Percentiles rank a stretch among this genome's conserved stretches.
Evolutionary conservation across 345 rosid species (phyloP).

Genomic region (Lumnitzera racemosa): DNA sequence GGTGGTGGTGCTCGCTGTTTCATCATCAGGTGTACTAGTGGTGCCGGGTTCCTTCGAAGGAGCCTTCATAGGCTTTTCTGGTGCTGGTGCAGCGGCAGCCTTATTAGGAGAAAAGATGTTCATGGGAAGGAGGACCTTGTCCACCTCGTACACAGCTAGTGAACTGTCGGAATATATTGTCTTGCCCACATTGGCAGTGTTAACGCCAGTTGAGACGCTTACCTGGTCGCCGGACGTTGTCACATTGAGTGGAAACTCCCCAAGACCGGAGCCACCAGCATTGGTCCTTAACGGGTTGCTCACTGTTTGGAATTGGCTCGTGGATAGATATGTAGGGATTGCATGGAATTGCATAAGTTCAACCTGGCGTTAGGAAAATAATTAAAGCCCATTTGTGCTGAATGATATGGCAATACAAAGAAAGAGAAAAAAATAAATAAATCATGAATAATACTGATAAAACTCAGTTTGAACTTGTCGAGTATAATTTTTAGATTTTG

Average conservation of each 20-base stretch:
- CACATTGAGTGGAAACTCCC: slow-evolving; percentile 22
- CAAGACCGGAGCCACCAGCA: slow-evolving; percentile 18
- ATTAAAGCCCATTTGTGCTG: no score
- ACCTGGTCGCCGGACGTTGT: slow-evolving; percentile 13
- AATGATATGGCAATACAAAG: no score
- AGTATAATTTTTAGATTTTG: no score
- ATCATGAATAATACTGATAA: no score
- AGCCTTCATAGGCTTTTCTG: neutral
- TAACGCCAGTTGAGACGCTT: slow-evolving; percentile 16
- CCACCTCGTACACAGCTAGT: slow-evolving; percentile 27
- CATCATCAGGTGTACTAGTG: neutral
- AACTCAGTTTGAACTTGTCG: no score
- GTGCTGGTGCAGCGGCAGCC: slow-evolving; percentile 11
- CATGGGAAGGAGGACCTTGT: slow-evolving; percentile 23
- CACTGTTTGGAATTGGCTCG: slow-evolving; percentile 21
- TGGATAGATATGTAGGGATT: slow-evolving; percentile 11
- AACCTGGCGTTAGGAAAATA: no score
- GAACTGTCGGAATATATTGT: slow-evolving; percentile 16
- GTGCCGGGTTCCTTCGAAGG: neutral
- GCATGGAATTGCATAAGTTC: slow-evolving; percentile 17
- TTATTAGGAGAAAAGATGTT: slow-evolving; percentile 20
- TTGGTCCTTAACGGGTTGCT: slow-evolving; percentile 22
- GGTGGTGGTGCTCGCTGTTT: no score
- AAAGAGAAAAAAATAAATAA: no score
- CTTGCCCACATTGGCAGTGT: slow-evolving; percentile 15